Evolutionary conservation across 73 alveolate genomes (phyloP).

Genomic region (Tetrahymena malaccensis): DNA sequence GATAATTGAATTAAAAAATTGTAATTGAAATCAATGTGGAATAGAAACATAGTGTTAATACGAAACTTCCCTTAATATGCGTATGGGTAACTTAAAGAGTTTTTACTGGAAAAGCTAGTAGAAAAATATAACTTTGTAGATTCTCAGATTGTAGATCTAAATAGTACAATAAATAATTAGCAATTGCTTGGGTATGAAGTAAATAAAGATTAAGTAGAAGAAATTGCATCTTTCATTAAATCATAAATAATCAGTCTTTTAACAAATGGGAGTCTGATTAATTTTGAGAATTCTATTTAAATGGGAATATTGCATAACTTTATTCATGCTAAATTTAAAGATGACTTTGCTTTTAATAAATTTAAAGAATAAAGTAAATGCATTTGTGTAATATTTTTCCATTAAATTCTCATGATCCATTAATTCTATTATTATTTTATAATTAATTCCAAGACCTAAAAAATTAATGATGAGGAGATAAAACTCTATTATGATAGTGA

Average conservation of each 20-base stretch:
- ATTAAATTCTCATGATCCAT: neutral
- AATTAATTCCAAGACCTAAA: neutral
- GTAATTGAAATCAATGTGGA: neutral
- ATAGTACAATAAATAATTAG: neutral
- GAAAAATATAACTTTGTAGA: neutral
- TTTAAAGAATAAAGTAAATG: neutral
- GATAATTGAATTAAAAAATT: neutral
- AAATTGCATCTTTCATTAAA: neutral
- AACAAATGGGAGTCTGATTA: neutral
- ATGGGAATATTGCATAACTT: neutral
- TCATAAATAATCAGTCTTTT: neutral
- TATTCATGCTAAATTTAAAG: neutral
- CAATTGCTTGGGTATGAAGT: neutral
- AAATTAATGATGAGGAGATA: neutral
- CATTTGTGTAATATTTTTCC: neutral
- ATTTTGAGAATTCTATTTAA: neutral
- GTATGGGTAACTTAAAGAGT: neutral
- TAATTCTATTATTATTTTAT: too few species aligned
- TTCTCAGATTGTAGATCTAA: neutral
- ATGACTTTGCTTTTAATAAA: neutral
- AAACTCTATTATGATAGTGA: neutral
- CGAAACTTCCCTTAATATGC: neutral
- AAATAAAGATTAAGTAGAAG: neutral
- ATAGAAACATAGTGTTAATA: too few species aligned
- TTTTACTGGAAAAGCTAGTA: neutral